Conservation (phyloP, 371 early-diverging fungal genomes). For the Vairimorpha ceranae region DNA sequence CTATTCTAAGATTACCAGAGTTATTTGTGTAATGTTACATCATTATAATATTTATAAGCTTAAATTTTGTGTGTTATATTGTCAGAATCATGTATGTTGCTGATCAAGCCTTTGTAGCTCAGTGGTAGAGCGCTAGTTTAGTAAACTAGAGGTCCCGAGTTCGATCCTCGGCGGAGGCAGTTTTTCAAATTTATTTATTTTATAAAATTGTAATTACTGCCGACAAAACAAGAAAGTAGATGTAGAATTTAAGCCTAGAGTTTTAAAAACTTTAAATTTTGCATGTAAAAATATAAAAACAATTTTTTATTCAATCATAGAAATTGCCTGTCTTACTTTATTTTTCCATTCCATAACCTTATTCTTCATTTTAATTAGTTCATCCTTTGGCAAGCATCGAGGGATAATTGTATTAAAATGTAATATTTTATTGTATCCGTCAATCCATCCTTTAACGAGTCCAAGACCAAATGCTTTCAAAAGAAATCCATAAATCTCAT, state of each 20-base stretch:
- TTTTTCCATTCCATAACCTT: slow-evolving; percentile 30
- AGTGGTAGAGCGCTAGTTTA: slow-evolving; percentile 56
- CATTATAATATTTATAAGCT: too few species aligned
- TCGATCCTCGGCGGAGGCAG: slow-evolving; percentile 47
- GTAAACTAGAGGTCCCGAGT: slow-evolving; percentile 53
- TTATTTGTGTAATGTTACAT: too few species aligned
- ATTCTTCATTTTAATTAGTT: slow-evolving; percentile 27
- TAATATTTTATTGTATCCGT: slow-evolving; percentile 27
- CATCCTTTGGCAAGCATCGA: slow-evolving; percentile 17
- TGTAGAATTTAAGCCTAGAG: neutral
- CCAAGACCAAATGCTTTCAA: slow-evolving; percentile 35
- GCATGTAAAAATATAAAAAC: neutral
- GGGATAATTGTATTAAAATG: slow-evolving; percentile 45
- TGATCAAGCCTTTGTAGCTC: slow-evolving; percentile 42
- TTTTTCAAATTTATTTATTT: neutral
- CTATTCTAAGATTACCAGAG: too few species aligned
- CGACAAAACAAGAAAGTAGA: too few species aligned
- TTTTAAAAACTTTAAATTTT: neutral
- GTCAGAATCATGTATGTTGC: neutral
- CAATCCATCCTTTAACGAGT: slow-evolving; percentile 46
- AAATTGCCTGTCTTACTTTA: slow-evolving; percentile 22
- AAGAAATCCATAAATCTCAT: slow-evolving; percentile 20
- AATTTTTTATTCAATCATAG: slow-evolving; percentile 17
- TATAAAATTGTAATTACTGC: neutral
- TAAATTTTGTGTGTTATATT: neutral